Evolutionary conservation across 2,329 filamentous ascomycete genomes (phyloP), one percentile per base, ranked within the genome.

Genomic region (Coleophoma crateriformis): DNA sequence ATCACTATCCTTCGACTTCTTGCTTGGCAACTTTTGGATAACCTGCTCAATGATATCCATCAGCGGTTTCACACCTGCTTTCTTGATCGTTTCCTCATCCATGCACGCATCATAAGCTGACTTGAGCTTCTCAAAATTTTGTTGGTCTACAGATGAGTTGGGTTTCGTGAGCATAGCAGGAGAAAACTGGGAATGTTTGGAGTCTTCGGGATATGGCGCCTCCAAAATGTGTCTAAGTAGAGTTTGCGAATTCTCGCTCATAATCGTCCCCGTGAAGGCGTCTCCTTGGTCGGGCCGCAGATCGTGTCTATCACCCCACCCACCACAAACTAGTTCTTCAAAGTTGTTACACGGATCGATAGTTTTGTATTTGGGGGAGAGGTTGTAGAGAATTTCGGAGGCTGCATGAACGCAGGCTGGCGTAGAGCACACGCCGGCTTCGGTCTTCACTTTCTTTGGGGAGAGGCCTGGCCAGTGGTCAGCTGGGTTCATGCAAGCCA

Each of bases 281-380:
- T 76, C 74, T 33, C 78, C 75, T 54, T 83, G 78, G 59, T 88
- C 85, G 3, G 80, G 69, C 3, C 84, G 77, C 50, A 88, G 75
- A 58, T 87, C 83, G 66, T 87, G 78, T 10, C 71, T 73, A 19
- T 79, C 72, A 47, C 76, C 71, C 78, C 84, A 88, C 11, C 84
- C 84, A 49, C 81, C 83, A 58, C 85, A 88, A 17, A 82, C 81
- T 49, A 82, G 75, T 61, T 82, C 72, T 52, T 87, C 81, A 52
- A 89, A 89, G 59, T 87, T 68, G n/a, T 72, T 76, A 58, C 85
- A 89, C 1, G 85, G 79, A 61, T 88, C 82, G 37, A 88, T 69
- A 2, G 79, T 66, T 51, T 78, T 71, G 64, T 86, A 83, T 46
- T 82, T 70, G 7, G 81, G 77, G 14, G 81, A 78, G 13, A 86